Base-by-base conservation (phyloP, 139 green algal genomes). In the Chlamydomonas sp. region DNA sequence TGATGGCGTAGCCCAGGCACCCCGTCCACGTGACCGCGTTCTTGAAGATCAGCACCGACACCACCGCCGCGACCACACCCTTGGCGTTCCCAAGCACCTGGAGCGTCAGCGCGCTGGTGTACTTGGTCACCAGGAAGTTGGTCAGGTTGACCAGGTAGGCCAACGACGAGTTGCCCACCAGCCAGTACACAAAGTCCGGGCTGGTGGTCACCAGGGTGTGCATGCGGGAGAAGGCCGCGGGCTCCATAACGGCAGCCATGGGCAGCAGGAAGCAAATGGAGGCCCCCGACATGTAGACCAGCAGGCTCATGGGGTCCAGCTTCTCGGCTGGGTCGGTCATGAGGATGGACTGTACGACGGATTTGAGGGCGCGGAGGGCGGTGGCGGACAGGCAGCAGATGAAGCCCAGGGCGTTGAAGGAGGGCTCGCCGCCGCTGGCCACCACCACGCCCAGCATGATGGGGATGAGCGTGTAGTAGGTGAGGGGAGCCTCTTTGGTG, bases 101-200 rank as follows among this genome's bases (percentile, higher is more conserved):
- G 62, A 99, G 93, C 14, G 97, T 99, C 16, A 99, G 93, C 4
- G 97, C 94, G 66, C 91, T 96, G 3, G 97, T 99, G 93, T 98
- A 95, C 90, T 98, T 98, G 15, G 97, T 99, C 57, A 99, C 97
- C 86, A 99, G 84, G 91, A 99, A 99, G 93, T 99, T 99, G 63
- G 95, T 98, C 49, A 99, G 94, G 93, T 99, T 99, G 79, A 98
- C 96, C 74, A 98, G 96, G 92, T 98, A 99, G 1, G 97, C 97
- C 7, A 98, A 90, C 20, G 91, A 90, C 60, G 92, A 96, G 91
- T 99, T 99, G 78, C 91, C 71, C 17, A 99, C 75, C 78, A 99
- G 89, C 68, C 86, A 90, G 78, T 93, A 93, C 80, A 89, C 90
- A 80, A 98, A 98, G 60, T 72, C 85, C 31, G 87, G 79, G 1